Evolutionary conservation across 106 monocot genomes (phyloP).

Genomic region (Apostasia shenzhenica): DNA sequence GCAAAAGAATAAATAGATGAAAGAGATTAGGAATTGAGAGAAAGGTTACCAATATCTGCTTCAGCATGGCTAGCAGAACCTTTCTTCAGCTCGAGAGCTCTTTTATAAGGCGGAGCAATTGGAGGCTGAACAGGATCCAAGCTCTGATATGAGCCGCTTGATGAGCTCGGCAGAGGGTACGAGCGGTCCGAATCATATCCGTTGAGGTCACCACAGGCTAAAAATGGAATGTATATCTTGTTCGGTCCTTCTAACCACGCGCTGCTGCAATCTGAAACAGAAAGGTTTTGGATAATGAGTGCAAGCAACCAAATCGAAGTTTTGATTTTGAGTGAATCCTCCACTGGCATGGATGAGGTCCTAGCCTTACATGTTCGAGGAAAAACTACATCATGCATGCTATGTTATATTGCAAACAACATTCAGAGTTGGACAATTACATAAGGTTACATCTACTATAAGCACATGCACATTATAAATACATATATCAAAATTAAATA

Average conservation of each 20-base stretch:
- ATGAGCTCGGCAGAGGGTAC: constrained; percentile 55
- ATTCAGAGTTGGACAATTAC: too few species aligned
- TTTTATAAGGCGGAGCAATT: constrained; percentile 91
- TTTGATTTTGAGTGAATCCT: background rate
- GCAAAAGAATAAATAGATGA: too few species aligned
- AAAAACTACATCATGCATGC: too few species aligned
- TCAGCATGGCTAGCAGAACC: constrained; percentile 17
- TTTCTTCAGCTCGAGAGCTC: constrained; percentile 76
- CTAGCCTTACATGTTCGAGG: background rate
- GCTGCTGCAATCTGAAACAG: constrained; percentile 59
- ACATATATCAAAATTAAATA: too few species aligned
- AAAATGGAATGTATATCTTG: constrained; percentile 89
- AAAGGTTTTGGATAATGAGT: background rate
- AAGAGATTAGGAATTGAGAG: too few species aligned
- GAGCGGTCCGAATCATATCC: constrained; percentile 93
- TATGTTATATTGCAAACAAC: too few species aligned
- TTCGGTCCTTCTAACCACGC: constrained; percentile 93
- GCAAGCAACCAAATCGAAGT: background rate
- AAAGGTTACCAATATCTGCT: too few species aligned
- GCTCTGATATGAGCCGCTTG: constrained; percentile 51
- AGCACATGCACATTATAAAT: too few species aligned
- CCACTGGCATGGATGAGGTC: background rate
- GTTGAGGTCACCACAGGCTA: constrained; percentile 88
- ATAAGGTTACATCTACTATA: too few species aligned
- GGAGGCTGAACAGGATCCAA: constrained; percentile 93